Percentiles rank a stretch among this genome's conserved stretches.
Evolutionary conservation across 139 green algal species (phyloP).

Genomic region (Tetradesmus lagerheimii): DNA sequence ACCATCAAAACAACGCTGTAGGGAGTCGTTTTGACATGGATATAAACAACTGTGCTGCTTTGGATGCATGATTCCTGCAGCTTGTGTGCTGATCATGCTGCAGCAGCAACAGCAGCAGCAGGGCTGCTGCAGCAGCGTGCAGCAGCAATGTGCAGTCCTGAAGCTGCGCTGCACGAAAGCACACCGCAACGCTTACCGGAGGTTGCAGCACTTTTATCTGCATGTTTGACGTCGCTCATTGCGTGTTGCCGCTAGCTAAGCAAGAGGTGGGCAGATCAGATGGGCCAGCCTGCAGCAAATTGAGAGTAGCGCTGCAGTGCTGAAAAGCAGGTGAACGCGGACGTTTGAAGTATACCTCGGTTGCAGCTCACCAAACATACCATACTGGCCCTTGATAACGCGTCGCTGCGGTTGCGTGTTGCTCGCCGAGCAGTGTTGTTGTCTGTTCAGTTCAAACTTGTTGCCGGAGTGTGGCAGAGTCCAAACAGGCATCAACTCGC

Average conservation of each 20-base stretch:
- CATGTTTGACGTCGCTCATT: not conserved
- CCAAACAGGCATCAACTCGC: too few species aligned
- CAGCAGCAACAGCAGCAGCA: constrained; percentile 1
- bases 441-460: constrained; percentile 3
- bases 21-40: too few species aligned
- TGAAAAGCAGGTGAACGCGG: not conserved
- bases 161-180: not conserved
- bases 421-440: not conserved
- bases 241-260: not conserved
- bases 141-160: not conserved
- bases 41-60: not conserved
- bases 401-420: not conserved
- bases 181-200: not conserved
- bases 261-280: not conserved
- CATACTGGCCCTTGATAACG: not conserved
- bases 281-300: not conserved
- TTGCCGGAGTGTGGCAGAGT: too few species aligned
- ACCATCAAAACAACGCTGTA: too few species aligned
- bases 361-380: too few species aligned
- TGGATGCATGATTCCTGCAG: not conserved
- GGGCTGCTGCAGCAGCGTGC: not conserved
- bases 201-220: not conserved
- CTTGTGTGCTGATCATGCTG: not conserved
- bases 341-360: not conserved
- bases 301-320: not conserved